These are phyloP conservation scores for Dalbergia oliveri DNA, from an alignment of 306 rosid genomes.

Conservation along the genomic window DNA sequence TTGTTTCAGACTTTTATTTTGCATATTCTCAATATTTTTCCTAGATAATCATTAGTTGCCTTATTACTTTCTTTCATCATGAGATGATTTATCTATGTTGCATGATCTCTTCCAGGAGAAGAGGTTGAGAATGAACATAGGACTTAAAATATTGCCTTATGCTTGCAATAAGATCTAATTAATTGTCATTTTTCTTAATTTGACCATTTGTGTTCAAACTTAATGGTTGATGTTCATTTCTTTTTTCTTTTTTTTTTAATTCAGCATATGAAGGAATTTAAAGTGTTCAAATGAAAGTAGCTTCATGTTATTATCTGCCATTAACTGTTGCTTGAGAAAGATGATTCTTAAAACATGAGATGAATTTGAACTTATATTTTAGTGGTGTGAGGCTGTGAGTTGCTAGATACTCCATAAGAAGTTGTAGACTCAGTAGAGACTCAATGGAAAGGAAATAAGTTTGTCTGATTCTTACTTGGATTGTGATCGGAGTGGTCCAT, in stretches of 20 bases:
- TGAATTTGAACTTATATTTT: neutral
- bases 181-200: neutral
- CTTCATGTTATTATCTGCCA: neutral
- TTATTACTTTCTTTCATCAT: neutral
- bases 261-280: conserved; percentile 7
- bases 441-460: neutral
- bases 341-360: neutral
- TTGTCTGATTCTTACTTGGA: neutral
- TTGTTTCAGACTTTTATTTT: conserved; percentile 20
- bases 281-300: conserved; percentile 12
- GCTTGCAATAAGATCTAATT: neutral
- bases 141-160: conserved; percentile 66
- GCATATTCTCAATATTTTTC: neutral
- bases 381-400: no score
- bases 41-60: conserved; percentile 10
- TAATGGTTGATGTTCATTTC: no score
- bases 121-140: conserved; percentile 88
- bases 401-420: neutral
- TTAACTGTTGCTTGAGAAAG: neutral
- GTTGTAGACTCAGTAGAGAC: neutral
- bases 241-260: neutral
- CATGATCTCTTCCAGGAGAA: conserved; percentile 69
- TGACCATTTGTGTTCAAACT: neutral
- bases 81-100: conserved; percentile 32
- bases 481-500: neutral